These are phyloP conservation scores for Kodamaea fungicola DNA, from an alignment of 1,139 yeast species.

Conservation along the genomic window DNA sequence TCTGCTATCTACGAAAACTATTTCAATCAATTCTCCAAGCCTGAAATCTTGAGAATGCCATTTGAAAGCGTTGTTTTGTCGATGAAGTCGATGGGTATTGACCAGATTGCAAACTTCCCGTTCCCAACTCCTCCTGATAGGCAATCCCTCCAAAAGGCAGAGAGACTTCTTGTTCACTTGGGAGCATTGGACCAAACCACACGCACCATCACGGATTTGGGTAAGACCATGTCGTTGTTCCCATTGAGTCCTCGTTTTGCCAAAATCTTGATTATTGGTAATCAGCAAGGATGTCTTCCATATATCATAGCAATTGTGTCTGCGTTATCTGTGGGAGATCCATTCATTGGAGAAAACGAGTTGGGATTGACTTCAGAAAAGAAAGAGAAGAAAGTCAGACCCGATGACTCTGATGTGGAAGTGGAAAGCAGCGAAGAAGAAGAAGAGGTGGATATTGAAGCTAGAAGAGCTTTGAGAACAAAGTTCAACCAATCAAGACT, in stretches of 20 bases:
- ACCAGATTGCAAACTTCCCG: slow-evolving; percentile 85
- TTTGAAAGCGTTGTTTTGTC: slow-evolving; percentile 90
- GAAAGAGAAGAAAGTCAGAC: slow-evolving; percentile 17
- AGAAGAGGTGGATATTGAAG: slow-evolving; percentile 31
- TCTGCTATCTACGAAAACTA: slow-evolving; percentile 94
- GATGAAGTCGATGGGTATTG: slow-evolving; percentile 97
- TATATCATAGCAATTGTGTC: slow-evolving; percentile 89
- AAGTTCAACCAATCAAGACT: slow-evolving; percentile 56
- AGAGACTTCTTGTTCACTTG: slow-evolving; percentile 60
- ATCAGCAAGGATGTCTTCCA: slow-evolving; percentile 81
- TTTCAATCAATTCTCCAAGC: slow-evolving; percentile 76
- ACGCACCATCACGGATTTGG: slow-evolving; percentile 65
- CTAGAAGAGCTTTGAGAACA: slow-evolving; percentile 41
- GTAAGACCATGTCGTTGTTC: slow-evolving; percentile 81
- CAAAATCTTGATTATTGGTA: slow-evolving; percentile 83
- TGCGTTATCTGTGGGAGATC: slow-evolving; percentile 91
- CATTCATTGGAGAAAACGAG: slow-evolving; percentile 73
- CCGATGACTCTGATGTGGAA: slow-evolving; percentile 17
- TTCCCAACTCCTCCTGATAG: slow-evolving; percentile 94
- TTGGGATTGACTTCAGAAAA: slow-evolving; percentile 43
- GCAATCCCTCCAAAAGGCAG: slow-evolving; percentile 57
- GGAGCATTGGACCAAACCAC: slow-evolving; percentile 69
- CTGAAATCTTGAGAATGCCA: slow-evolving; percentile 94
- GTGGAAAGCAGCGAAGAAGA: slow-evolving; percentile 35
- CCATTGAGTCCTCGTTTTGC: slow-evolving; percentile 94